phyloP scores from a whole-genome alignment of 176 grass and related monocot genomes.

The Rhynchospora pubera region DNA sequence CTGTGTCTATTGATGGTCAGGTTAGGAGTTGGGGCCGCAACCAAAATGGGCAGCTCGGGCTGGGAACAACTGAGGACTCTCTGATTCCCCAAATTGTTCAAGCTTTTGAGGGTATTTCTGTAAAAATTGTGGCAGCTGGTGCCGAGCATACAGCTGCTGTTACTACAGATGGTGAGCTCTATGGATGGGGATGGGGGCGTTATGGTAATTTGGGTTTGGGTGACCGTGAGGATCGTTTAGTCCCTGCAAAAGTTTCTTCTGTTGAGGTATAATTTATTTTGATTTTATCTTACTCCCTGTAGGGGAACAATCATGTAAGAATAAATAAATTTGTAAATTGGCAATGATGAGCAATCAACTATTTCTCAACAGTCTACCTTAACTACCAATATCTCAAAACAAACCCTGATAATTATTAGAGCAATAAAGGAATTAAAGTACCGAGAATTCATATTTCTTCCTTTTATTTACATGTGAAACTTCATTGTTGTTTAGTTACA shows the following conservation, averaged over 20 bases:
- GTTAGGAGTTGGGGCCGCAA: slow-evolving; percentile 78
- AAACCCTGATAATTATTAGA: background rate
- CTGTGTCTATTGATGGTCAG: slow-evolving; percentile 46
- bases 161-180: slow-evolving; percentile 58
- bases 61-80: slow-evolving; percentile 59
- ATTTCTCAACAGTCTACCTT: background rate
- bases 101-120: slow-evolving; percentile 48
- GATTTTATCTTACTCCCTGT: background rate
- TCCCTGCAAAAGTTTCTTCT: slow-evolving; percentile 54
- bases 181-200: slow-evolving; percentile 74
- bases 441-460: background rate
- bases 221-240: slow-evolving; percentile 47
- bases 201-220: slow-evolving; percentile 74
- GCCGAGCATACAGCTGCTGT: slow-evolving; percentile 65
- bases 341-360: background rate
- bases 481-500: background rate
- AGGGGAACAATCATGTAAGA: background rate
- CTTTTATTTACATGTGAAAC: background rate
- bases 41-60: slow-evolving; percentile 70
- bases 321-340: background rate
- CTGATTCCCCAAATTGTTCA: slow-evolving; percentile 46
- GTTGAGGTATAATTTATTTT: slow-evolving; percentile 30
- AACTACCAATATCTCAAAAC: no score
- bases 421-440: background rate
- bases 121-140: slow-evolving; percentile 71